Base-by-base conservation (phyloP, 495 filamentous ascomycete species). In the Xylaria grammica region DNA sequence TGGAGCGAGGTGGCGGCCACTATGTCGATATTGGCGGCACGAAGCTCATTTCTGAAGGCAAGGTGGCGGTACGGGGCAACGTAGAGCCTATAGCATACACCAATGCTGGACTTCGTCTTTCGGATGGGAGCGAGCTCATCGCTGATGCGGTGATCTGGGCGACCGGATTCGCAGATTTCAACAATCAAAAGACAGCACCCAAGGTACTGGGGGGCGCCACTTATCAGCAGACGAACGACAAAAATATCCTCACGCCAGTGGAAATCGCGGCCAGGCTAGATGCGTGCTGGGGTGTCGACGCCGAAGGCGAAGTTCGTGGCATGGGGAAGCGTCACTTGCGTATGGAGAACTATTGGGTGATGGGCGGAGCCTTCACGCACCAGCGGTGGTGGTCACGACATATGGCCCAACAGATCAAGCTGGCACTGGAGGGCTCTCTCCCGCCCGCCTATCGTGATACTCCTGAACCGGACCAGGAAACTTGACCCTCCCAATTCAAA, bases 141-240 rank as follows among this genome's bases (percentile, higher is more conserved):
- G 69, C 65, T 0, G 77, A 79, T 44, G 72, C 72, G 0, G 67
- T 79, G 10, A 44, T 79, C 5, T 79, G 76, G 70, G 74, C 70
- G 50, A 79, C 75, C 0, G 77, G 75, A 22, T 79, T 75, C 55
- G 65, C 62, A 5, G 73, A 74, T 27, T 48, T 46, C 40, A 55
- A 77, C 50, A 62, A 62, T n/a, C 60, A 64, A n/a, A 29, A 36
- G 2, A 58, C 53, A 4, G 72, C 62, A 13, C 61, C 15, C 0
- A 63, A 70, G 54, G 48, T 74, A 10, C 40, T 42, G 8, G 40
- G 40, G 6, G 40, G 40, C 8, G 40, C 5, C 6, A 42, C 3
- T 9, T 13, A 22, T 74, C 1, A 73, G 71, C 2, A 62, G 73
- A 19, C 19, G 11, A 2, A 27, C 36, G 7, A 17, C 6, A 42